These are phyloP conservation scores for Nakazawaea anatomiae DNA, from an alignment of 805 yeast species.

Conservation along the genomic window DNA sequence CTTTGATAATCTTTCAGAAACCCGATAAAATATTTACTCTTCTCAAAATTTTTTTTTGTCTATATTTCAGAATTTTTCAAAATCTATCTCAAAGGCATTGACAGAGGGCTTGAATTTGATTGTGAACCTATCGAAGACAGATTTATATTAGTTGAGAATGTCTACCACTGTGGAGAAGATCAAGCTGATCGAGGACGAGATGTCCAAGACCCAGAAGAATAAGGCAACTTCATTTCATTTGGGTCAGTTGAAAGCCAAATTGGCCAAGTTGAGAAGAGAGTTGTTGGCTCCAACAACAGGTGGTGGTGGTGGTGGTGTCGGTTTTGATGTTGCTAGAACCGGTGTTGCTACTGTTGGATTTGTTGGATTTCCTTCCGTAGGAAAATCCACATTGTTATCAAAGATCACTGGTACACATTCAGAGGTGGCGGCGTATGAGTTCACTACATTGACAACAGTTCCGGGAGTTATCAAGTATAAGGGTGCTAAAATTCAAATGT, in stretches of 20 bases:
- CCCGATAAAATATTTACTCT: background rate
- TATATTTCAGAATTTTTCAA: background rate
- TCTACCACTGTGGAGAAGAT: slow-evolving; percentile 69
- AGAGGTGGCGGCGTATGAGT: slow-evolving; percentile 97
- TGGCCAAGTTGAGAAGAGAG: slow-evolving; percentile 93
- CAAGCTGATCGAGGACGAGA: slow-evolving; percentile 91
- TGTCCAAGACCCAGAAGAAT: slow-evolving; percentile 97
- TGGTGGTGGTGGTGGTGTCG: slow-evolving; percentile 90
- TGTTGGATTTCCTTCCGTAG: slow-evolving; percentile 97
- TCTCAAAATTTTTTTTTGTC: background rate
- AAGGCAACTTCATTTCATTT: slow-evolving; percentile 96
- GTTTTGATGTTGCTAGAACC: slow-evolving; percentile 97
- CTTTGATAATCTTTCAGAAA: background rate
- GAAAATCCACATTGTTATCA: slow-evolving; percentile 78
- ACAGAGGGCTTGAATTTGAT: too few species aligned
- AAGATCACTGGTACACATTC: slow-evolving; percentile 94
- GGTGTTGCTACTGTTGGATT: slow-evolving; percentile 98
- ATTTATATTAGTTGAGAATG: slow-evolving; percentile 29
- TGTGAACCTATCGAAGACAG: too few species aligned
- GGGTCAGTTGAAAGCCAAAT: slow-evolving; percentile 95
- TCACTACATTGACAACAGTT: slow-evolving; percentile 94
- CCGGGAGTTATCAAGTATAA: slow-evolving; percentile 95
- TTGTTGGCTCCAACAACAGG: slow-evolving; percentile 68
- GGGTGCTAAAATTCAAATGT: slow-evolving; percentile 97
- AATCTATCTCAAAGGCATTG: too few species aligned